Base-by-base conservation (phyloP, 176 grass and related monocot genomes). In the Thalia dealbata region DNA sequence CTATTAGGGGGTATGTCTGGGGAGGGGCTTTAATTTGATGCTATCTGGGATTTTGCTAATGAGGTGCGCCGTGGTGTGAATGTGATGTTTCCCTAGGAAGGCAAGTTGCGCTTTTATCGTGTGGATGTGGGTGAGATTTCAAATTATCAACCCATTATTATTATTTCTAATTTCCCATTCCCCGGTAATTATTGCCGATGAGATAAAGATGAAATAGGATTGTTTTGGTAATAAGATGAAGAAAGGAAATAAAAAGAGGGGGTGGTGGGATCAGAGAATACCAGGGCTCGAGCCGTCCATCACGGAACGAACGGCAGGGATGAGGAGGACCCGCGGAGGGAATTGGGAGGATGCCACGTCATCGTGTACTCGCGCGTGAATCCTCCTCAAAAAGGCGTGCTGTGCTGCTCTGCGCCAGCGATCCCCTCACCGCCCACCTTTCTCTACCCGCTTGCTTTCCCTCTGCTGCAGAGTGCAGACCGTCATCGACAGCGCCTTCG, bases 311-410 rank as follows among this genome's bases (percentile, higher is more conserved):
- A 78, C 48, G 75, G 32, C 10, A 52, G 21, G 44, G 23, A 70
- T 45, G 50, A 14, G 10, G 14, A 22, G 65, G 45, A 46, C 41
- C 35, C 76, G n/a, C 4, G 0, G 9, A 16, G 44, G 10, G 24
- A 41, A 68, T 22, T 26, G 24, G 0, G 19, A 52, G 10, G 65
- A 62, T 43, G 51, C 66, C 77, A 71, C 77, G 67, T 79, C 67
- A 79, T 22, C 77, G 21, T 55, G 22, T 41, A 65, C 48, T 64
- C 75, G 46, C 28, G 64, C 28, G 63, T 52, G 63, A 77, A 63
- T 32, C 11, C 63, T 35, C 73, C 73, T 68, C 62, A 71, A 79
- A 79, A 79, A 71, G 77, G 51, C 28, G 2, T 25, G 23, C 66
- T 35, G 67, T 13, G 32, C 32, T 38, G 32, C 32, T 38, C 32